Percentiles rank a stretch among this genome's conserved stretches.
Conservation (phyloP, 176 grass and related monocot species). For the Juncus inflexus region DNA sequence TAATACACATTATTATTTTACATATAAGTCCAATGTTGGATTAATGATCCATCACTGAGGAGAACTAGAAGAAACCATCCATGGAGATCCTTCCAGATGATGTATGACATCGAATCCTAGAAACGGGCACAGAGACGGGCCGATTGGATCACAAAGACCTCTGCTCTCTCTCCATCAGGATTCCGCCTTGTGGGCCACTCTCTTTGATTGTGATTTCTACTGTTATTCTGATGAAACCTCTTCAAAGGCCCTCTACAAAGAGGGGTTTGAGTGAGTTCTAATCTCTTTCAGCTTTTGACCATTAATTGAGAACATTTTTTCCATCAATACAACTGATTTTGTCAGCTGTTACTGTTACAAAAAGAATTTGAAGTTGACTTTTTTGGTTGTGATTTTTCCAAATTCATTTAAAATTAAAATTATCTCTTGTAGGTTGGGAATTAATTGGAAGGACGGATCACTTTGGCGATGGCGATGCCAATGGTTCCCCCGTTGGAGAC, state of each 20-base stretch:
- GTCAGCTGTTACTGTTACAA: too few relatives aligned
- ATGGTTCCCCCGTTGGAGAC: too few relatives aligned
- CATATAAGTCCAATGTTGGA: too few relatives aligned
- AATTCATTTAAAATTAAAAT: too few relatives aligned
- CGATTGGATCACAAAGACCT: background rate
- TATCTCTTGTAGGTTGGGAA: too few relatives aligned
- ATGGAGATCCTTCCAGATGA: constrained; percentile 21
- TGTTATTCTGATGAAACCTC: background rate
- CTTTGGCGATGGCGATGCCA: too few relatives aligned
- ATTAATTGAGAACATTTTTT: background rate
- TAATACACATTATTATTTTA: too few relatives aligned
- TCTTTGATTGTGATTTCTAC: background rate
- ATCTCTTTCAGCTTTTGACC: background rate
- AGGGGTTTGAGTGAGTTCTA: background rate
- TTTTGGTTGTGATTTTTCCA: too few relatives aligned
- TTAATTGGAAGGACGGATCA: too few relatives aligned
- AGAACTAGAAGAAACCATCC: background rate
- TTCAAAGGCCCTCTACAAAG: background rate
- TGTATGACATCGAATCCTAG: background rate
- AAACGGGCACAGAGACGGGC: background rate
- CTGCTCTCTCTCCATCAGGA: constrained; percentile 17
- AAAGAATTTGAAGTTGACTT: too few relatives aligned
- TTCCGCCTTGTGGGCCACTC: background rate
- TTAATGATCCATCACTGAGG: too few relatives aligned
- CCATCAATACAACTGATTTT: too few relatives aligned